Base-by-base conservation (phyloP, 345 rosid genomes). In the Arabidopsis arenosa region DNA sequence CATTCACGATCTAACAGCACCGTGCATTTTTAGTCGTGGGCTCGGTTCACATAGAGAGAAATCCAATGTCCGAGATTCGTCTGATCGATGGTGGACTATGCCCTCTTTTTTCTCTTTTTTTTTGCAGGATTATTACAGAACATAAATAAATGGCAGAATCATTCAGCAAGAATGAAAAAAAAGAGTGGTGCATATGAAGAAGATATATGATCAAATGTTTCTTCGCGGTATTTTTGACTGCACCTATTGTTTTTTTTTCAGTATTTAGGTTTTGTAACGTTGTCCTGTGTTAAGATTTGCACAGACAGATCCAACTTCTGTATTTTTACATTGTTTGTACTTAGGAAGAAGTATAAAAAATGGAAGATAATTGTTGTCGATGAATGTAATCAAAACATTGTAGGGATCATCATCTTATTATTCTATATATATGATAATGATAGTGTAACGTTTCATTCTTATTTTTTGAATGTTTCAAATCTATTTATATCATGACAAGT, bases 1-100 rank as follows among this genome's bases (percentile, higher is more conserved):
- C 80, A 84, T 60, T 79, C 88, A 55, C 87, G 79, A 60, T 76
- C 88, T 55, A 73, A 77, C 72, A 71, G 13, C 43, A 5, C n/a
- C 4, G 12, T 55, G 70, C 51, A 69, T 17, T 69, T 76, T 64
- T 77, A 63, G 66, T 59, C 4, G 30, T 61, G 70, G 49, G 48
- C 43, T 57, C 56, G 32, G 72, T 55, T 66, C 15, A 68, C 7
- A 32, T 30, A 75, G 68, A 68, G 79, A 75, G 79, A 49, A 59
- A 53, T 49, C 73, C 35, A 49, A 1, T 66, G 66, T 47, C 21
- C 8, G 15, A 45, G 73, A 48, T 26, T 23, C 44, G 6, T 48
- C 73, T 63, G 80, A 53, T 70, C 59, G 4, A 56, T 77, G 80
- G 76, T 71, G 62, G 68, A 56, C 73, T 65, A 33, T 41, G 63